These are phyloP conservation scores for Trichoderma sp. DNA, from an alignment of 2,329 filamentous ascomycete genomes.

Conservation along the genomic window DNA sequence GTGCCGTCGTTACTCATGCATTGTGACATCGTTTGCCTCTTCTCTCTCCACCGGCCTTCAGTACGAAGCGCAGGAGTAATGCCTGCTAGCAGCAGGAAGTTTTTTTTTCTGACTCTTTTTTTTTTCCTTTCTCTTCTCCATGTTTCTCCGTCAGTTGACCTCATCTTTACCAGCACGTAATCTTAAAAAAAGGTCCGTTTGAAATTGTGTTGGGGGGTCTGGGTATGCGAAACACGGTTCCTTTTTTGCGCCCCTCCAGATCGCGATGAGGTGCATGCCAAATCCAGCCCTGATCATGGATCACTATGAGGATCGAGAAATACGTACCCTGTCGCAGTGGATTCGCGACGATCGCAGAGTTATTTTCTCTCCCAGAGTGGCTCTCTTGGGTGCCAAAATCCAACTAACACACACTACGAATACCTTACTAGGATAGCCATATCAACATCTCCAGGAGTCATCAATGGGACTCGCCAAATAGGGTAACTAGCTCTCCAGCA, in stretches of 20 bases:
- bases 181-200: neutral
- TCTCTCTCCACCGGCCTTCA: neutral
- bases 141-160: neutral
- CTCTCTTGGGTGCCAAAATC: constrained; percentile 17
- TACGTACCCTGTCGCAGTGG: constrained; percentile 20
- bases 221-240: constrained; percentile 8
- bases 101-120: neutral
- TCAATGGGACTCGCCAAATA: constrained; percentile 11
- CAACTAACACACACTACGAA: neutral
- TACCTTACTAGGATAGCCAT: neutral
- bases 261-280: constrained; percentile 27
- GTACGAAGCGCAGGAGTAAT: neutral
- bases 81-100: neutral
- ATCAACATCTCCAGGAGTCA: neutral
- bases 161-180: neutral
- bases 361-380: constrained; percentile 4
- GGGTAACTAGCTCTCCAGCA: constrained; percentile 17
- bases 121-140: neutral
- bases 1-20: constrained; percentile 22
- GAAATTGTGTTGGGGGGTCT: neutral
- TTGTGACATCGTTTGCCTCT: constrained; percentile 26
- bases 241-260: constrained; percentile 13
- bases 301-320: constrained; percentile 26
- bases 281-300: constrained; percentile 23
- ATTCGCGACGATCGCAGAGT: constrained; percentile 19